A percentile compares a stretch with the other conserved stretches of the same genome.
phyloP scores from a whole-genome alignment of 192 early-diverging fungal species.

The Diversispora epigaea region DNA sequence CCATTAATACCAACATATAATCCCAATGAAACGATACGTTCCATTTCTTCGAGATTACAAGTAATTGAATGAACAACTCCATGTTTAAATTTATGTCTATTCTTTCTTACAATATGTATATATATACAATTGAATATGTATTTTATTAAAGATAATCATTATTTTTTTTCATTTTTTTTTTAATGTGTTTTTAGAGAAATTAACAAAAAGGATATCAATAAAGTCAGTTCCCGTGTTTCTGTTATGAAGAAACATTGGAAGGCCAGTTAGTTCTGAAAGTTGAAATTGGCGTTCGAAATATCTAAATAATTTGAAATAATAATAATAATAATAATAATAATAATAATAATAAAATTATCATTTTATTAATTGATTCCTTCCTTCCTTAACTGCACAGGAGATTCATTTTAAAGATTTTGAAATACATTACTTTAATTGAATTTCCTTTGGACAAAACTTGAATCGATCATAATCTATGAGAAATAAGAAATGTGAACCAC shows the following conservation, averaged over 20 bases:
- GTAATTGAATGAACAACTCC: slow-evolving; percentile 95
- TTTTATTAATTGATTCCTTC: too few relatives aligned
- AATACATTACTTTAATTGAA: slow-evolving; percentile 55
- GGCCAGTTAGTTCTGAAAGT: slow-evolving; percentile 66
- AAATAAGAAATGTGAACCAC: neutral
- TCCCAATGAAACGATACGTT: slow-evolving; percentile 61
- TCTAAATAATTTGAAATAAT: slow-evolving; percentile 11
- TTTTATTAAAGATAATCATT: neutral
- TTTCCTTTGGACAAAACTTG: slow-evolving; percentile 76
- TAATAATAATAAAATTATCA: too few relatives aligned
- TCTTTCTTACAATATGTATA: slow-evolving; percentile 48
- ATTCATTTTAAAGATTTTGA: too few relatives aligned
- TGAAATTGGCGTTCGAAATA: slow-evolving; percentile 82
- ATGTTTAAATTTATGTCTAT: slow-evolving; percentile 59
- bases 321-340: too few relatives aligned
- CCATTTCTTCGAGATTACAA: slow-evolving; percentile 65
- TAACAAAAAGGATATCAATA: slow-evolving; percentile 49
- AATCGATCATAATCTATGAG: slow-evolving; percentile 85
- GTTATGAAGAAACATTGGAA: slow-evolving; percentile 93
- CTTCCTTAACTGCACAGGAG: too few relatives aligned
- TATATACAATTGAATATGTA: neutral
- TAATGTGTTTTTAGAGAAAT: neutral
- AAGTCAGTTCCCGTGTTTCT: slow-evolving; percentile 82
- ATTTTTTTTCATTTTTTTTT: neutral
- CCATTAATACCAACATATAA: slow-evolving; percentile 96